Evolutionary conservation across 2,329 filamentous ascomycete species (phyloP), one percentile per base, ranked within the genome.

Genomic region (Hymenoscyphus albidus): DNA sequence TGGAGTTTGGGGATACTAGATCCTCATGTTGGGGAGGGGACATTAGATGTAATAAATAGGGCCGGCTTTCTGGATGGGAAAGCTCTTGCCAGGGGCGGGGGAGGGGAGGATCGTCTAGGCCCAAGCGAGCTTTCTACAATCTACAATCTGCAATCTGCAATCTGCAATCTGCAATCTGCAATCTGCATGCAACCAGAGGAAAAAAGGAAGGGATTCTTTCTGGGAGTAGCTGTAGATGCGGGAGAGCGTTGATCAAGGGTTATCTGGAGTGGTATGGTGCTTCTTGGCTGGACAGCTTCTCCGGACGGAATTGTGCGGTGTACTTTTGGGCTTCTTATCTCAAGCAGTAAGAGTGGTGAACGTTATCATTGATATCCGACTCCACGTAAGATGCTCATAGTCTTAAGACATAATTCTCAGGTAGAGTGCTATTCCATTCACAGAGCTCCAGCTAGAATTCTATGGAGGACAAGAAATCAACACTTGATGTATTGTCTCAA

Each of bases 1-100:
- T 51, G n/a, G 40, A 64, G 31, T 58, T 64, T 13, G 57, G 59
- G 38, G 51, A 60, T 56, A 58, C 44, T 65, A 62, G 40, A 59
- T 16, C 39, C 63, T 62, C 62, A 64, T 65, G 48, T 63, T 59
- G 13, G 40, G 42, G 39, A 39, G 38, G 31, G 54, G 59, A 32
- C 63, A 59, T 59, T 22, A 40, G 58, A 40, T 22, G 35, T 31
- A 59, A 40, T 59, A 59, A 40, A 59, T 59, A 59, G 32, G 22
- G 44, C 44, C 44, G 35, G 44, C 44, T 51, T 51, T 51, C 44
- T 51, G n/a, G 18, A 18, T 51, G n/a, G 18, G 18, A 51, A 51
- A 51, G 44, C 44, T 51, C 44, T 35, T 35, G 32, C 32, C 9
- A 18, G 44, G 44, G 44, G 44, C 44, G 22, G 22, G 22, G 22